phyloP scores from a whole-genome alignment of 345 rosid genomes.

The Camelina sativa region DNA sequence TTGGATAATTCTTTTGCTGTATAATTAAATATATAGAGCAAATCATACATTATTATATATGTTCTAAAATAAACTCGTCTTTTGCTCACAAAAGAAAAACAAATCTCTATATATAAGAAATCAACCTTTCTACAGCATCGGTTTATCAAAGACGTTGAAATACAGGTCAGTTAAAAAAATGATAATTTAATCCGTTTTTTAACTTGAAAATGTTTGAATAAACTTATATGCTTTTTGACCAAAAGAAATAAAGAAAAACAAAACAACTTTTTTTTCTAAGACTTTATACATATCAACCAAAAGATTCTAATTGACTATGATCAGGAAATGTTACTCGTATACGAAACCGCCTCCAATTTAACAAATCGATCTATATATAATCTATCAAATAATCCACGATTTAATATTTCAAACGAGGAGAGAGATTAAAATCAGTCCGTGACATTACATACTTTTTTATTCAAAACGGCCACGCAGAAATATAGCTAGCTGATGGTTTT shows the following conservation, averaged over 20 bases:
- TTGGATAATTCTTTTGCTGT: constrained; percentile 11
- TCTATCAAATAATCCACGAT: neutral
- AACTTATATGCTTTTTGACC: neutral
- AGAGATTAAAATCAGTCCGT: constrained; percentile 16
- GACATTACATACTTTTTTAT: constrained; percentile 9
- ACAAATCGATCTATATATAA: constrained; percentile 6
- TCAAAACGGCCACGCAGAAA: neutral
- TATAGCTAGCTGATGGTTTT: neutral
- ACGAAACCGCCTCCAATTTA: constrained; percentile 28
- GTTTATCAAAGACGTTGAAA: constrained; percentile 23
- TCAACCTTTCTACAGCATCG: neutral
- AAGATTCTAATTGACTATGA: constrained; percentile 12
- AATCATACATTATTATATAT: too few species aligned
- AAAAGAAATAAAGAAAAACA: neutral
- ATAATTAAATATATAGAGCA: neutral
- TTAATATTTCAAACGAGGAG: neutral
- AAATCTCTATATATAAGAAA: too few species aligned
- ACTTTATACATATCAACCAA: neutral
- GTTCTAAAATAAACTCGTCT: too few species aligned
- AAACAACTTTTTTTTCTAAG: neutral
- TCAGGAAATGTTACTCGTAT: constrained; percentile 24
- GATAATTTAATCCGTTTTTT: neutral
- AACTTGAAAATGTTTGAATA: constrained; percentile 23
- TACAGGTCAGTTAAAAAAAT: neutral
- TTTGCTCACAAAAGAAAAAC: too few species aligned